These are phyloP conservation scores for Verticillium klebahnii DNA, from an alignment of 2,329 filamentous ascomycete genomes.

Conservation along the genomic window DNA sequence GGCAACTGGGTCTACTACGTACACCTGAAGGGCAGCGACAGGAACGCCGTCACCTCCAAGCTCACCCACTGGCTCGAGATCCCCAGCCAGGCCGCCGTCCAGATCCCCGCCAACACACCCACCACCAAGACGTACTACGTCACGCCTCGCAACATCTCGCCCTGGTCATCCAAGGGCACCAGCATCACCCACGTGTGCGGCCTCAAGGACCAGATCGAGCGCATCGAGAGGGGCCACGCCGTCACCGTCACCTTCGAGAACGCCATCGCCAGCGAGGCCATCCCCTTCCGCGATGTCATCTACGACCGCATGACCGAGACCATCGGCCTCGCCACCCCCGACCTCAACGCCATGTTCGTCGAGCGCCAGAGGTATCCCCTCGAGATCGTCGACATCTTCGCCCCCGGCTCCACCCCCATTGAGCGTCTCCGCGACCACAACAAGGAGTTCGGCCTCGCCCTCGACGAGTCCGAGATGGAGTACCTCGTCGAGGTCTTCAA, in stretches of 20 bases:
- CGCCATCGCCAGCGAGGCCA: slow-evolving; percentile 33
- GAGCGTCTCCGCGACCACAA: slow-evolving; percentile 79
- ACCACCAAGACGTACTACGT: slow-evolving; percentile 52
- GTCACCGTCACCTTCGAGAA: slow-evolving; percentile 63
- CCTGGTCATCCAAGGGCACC: slow-evolving; percentile 96
- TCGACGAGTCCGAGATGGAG: slow-evolving; percentile 86
- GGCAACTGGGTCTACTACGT: slow-evolving; percentile 65
- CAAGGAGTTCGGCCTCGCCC: slow-evolving; percentile 73
- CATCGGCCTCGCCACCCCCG: slow-evolving; percentile 62
- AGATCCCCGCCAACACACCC: slow-evolving; percentile 40
- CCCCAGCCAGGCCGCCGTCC: slow-evolving; percentile 36
- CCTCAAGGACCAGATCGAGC: slow-evolving; percentile 62
- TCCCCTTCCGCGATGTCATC: slow-evolving; percentile 64
- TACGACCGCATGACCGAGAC: slow-evolving; percentile 96
- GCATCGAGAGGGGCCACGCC: slow-evolving; percentile 83
- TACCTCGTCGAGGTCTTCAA: slow-evolving; percentile 70
- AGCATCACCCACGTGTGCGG: slow-evolving; percentile 92
- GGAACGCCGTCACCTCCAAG: slow-evolving; percentile 38
- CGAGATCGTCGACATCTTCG: slow-evolving; percentile 70
- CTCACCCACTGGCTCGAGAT: slow-evolving; percentile 27
- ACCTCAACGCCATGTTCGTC: slow-evolving; percentile 73
- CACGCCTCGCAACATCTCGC: slow-evolving; percentile 80
- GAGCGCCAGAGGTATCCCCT: slow-evolving; percentile 60
- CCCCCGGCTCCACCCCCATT: slow-evolving; percentile 58
- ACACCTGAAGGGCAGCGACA: slow-evolving; percentile 46